phyloP scores from a whole-genome alignment of 2,329 filamentous ascomycete species.

The Rhexocercosporidium sp. region DNA sequence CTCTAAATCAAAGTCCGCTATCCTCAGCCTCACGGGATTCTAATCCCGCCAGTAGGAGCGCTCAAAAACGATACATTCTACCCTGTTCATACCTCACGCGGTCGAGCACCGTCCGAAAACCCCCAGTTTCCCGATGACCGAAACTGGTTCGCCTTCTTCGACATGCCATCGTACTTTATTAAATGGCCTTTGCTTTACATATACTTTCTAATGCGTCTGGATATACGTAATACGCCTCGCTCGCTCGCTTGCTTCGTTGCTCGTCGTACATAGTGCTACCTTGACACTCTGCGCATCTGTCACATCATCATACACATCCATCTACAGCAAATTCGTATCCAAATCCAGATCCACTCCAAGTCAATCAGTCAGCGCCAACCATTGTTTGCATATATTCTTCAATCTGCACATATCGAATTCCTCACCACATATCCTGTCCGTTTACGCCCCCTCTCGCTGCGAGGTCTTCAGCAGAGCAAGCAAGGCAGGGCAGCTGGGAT shows the following conservation, averaged over 20 bases:
- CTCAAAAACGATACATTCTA: constrained; percentile 7
- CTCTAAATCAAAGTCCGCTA: constrained; percentile 25
- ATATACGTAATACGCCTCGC: constrained; percentile 34
- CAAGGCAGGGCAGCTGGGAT: neutral
- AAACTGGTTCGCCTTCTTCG: constrained; percentile 11
- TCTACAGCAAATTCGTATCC: neutral
- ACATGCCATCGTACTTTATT: constrained; percentile 11
- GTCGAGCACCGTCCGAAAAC: constrained; percentile 14
- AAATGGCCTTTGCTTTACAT: constrained; percentile 21
- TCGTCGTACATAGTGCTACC: neutral
- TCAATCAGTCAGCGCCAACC: constrained; percentile 1
- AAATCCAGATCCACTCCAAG: neutral
- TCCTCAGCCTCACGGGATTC: neutral
- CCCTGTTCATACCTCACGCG: constrained; percentile 11
- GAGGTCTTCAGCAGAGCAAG: constrained; percentile 1
- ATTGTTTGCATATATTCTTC: neutral
- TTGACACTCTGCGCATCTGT: neutral
- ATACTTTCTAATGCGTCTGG: constrained; percentile 39
- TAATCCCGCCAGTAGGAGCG: neutral
- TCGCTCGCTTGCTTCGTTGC: neutral
- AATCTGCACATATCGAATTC: constrained; percentile 5
- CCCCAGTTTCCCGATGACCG: neutral
- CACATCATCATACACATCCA: too few species aligned
- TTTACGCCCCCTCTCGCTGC: neutral
- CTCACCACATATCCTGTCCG: constrained; percentile 2